Evolutionary conservation across 139 green algal species (phyloP).

Genomic region (Chlamydomonas sp.): DNA sequence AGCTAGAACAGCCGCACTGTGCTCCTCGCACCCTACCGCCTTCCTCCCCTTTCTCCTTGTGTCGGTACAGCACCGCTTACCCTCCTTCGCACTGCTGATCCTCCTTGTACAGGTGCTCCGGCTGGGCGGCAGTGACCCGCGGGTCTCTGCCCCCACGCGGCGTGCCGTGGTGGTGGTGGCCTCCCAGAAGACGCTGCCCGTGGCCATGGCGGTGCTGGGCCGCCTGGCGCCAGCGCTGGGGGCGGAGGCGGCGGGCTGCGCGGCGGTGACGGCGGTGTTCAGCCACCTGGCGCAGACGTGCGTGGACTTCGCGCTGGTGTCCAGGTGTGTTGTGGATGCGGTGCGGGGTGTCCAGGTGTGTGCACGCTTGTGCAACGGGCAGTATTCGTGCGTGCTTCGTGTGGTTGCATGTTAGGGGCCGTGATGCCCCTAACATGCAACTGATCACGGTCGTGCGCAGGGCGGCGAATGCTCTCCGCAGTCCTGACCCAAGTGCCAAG

Average conservation of each 20-base stretch:
- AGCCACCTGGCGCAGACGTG: constrained; percentile 48
- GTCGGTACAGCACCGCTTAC: background rate
- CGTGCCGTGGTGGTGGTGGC: constrained; percentile 59
- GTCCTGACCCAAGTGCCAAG: too few relatives aligned
- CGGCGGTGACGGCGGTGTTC: constrained; percentile 32
- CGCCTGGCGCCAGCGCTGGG: constrained; percentile 1
- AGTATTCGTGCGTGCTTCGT: too few relatives aligned
- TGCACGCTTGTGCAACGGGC: too few relatives aligned
- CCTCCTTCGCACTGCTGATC: background rate
- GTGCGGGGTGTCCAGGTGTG: too few relatives aligned
- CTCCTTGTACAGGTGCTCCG: constrained; percentile 18
- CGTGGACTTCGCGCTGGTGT: constrained; percentile 42
- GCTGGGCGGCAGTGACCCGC: constrained; percentile 36
- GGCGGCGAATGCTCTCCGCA: too few relatives aligned
- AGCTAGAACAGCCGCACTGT: background rate
- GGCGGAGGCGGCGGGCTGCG: constrained; percentile 20
- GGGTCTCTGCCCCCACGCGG: constrained; percentile 32
- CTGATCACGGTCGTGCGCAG: too few relatives aligned
- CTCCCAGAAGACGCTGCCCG: constrained; percentile 69
- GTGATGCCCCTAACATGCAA: too few relatives aligned
- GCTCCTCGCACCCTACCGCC: background rate
- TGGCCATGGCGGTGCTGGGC: constrained; percentile 61
- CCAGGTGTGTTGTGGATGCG: background rate
- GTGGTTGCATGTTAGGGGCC: too few relatives aligned
- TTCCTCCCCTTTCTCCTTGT: background rate